Evolutionary conservation across 805 yeast species (phyloP).

Genomic region (Candida takata): DNA sequence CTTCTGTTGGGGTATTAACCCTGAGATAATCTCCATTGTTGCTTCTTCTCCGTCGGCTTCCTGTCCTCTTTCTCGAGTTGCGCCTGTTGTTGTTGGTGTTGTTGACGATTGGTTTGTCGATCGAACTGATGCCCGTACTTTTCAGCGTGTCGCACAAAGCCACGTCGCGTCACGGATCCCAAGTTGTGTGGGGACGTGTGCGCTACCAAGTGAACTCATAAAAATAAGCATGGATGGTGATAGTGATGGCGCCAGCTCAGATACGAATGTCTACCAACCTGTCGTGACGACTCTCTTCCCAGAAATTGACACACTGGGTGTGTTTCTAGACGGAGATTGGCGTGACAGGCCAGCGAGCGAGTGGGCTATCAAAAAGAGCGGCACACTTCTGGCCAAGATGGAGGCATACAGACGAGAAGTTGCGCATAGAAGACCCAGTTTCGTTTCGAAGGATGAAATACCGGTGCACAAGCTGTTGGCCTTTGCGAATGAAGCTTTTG

Average conservation of each 20-base stretch:
- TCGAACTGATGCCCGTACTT: too few species aligned
- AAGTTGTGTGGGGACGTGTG: too few species aligned
- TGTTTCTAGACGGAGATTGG: constrained; percentile 27
- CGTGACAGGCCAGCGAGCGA: constrained; percentile 31
- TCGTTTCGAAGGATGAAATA: constrained; percentile 12
- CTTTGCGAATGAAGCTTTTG: constrained; percentile 46
- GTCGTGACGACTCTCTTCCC: constrained; percentile 8
- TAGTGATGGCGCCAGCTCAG: background rate
- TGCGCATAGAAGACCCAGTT: constrained; percentile 6
- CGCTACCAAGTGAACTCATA: too few species aligned
- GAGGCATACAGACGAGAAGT: constrained; percentile 24
- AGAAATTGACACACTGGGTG: constrained; percentile 21
- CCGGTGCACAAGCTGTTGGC: constrained; percentile 30
- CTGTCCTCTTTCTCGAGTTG: background rate
- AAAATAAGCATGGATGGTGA: too few species aligned
- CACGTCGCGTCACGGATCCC: too few species aligned
- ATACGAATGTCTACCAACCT: too few species aligned
- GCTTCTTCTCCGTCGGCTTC: background rate
- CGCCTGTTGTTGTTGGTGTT: background rate
- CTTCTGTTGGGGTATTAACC: constrained; percentile 40
- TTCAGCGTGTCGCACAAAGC: too few species aligned
- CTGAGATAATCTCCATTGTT: constrained; percentile 34
- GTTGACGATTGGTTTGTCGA: too few species aligned
- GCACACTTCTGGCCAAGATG: constrained; percentile 40
- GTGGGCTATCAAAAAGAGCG: constrained; percentile 44